phyloP scores from a whole-genome alignment of 2,329 filamentous ascomycete species.

The Rutstroemia sp. region DNA sequence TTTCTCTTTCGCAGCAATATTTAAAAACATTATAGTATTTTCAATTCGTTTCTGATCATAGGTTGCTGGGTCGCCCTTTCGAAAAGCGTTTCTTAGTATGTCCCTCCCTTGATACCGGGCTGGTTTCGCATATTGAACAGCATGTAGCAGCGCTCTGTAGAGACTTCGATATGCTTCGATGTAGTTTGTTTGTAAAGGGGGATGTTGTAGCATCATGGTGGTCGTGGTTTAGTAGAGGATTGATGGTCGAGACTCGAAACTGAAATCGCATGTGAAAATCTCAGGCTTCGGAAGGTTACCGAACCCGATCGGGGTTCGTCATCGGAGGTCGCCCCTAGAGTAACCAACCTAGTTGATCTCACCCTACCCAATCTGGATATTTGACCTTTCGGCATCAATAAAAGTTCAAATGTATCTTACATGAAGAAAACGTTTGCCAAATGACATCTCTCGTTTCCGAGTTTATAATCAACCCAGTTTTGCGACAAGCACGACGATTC shows the following conservation, averaged over 20 bases:
- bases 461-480: constrained; percentile 58
- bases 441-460: constrained; percentile 60
- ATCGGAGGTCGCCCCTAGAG: constrained; percentile 6
- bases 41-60: constrained; percentile 47
- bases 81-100: constrained; percentile 53
- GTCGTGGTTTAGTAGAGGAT: too few relatives aligned
- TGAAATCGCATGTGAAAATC: constrained; percentile 7
- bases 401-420: not conserved
- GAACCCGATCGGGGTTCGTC: constrained; percentile 8
- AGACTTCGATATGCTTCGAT: constrained; percentile 63
- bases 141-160: constrained; percentile 58
- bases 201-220: too few relatives aligned
- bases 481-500: constrained; percentile 58
- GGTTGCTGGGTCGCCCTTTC: constrained; percentile 34
- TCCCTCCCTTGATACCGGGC: constrained; percentile 55
- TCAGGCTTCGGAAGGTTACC: constrained; percentile 3
- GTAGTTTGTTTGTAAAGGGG: constrained; percentile 33
- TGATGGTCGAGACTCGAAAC: too few relatives aligned
- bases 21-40: constrained; percentile 64
- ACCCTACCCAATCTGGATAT: not conserved
- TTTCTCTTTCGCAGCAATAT: constrained; percentile 52
- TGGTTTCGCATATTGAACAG: constrained; percentile 64
- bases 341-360: not conserved
- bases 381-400: not conserved
- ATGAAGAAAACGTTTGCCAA: constrained; percentile 23